Percentiles rank a stretch among this genome's conserved stretches.
Evolutionary conservation across 2,329 filamentous ascomycete species (phyloP).

Genomic region (Exophiala alcalophila): DNA sequence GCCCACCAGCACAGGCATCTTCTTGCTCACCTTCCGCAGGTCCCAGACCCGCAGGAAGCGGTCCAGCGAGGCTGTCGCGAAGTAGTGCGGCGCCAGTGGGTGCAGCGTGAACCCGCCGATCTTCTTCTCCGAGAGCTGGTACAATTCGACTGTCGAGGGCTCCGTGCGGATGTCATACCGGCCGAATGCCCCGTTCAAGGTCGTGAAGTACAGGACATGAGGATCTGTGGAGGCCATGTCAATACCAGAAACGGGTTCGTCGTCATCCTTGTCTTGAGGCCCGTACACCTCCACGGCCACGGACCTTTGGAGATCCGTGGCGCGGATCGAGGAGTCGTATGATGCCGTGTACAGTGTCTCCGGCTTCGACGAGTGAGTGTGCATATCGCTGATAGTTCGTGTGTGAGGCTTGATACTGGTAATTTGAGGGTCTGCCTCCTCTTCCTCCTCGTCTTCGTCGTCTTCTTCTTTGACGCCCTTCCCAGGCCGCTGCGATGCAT

Average conservation of each 20-base stretch:
- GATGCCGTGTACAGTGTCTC: conserved; percentile 80
- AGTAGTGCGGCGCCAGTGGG: conserved; percentile 72
- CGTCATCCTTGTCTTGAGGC: conserved; percentile 64
- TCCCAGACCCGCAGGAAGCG: conserved; percentile 92
- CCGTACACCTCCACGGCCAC: conserved; percentile 79
- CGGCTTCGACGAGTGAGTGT: conserved; percentile 69
- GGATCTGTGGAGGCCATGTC: conserved; percentile 71
- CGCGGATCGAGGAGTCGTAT: conserved; percentile 89
- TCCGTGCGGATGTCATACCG: conserved; percentile 70
- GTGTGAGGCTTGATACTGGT: conserved; percentile 87
- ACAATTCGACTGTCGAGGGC: conserved; percentile 60
- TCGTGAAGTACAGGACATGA: conserved; percentile 80
- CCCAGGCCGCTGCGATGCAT: conserved; percentile 66
- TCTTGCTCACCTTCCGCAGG: conserved; percentile 66
- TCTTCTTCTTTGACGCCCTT: conserved; percentile 48
- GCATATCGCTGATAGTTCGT: conserved; percentile 80
- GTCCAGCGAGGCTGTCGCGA: conserved; percentile 87
- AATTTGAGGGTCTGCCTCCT: conserved; percentile 70
- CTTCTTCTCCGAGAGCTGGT: conserved; percentile 82
- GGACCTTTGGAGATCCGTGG: conserved; percentile 77
- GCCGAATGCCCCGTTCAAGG: conserved; percentile 75
- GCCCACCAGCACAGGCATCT: conserved; percentile 68
- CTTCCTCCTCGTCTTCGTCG: conserved; percentile 65
- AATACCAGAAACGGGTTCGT: conserved; percentile 78
- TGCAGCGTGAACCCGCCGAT: conserved; percentile 91